Percentiles rank a stretch among this genome's conserved stretches.
phyloP scores from a whole-genome alignment of 192 early-diverging fungal genomes.

The Coemansia sp. region DNA sequence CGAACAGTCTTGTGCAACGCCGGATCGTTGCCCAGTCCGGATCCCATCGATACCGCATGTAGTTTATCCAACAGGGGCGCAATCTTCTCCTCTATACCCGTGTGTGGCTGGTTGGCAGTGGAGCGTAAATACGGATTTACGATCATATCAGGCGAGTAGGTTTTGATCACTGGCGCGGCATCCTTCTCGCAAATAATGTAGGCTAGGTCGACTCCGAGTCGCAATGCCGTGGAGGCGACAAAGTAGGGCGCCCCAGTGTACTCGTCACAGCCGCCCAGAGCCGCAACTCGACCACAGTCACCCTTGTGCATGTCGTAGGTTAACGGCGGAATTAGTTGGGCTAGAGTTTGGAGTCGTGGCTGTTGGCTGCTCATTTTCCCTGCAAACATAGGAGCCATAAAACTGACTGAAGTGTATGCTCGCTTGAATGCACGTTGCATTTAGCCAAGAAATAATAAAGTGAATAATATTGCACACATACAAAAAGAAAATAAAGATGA shows the following conservation, averaged over 20 bases:
- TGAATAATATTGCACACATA: neutral
- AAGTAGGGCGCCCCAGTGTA: constrained; percentile 96
- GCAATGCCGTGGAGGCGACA: constrained; percentile 39
- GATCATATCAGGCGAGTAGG: constrained; percentile 86
- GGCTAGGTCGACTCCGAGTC: constrained; percentile 80
- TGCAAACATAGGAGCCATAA: constrained; percentile 46
- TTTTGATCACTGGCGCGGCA: constrained; percentile 79
- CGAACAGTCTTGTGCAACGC: constrained; percentile 67
- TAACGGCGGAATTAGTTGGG: constrained; percentile 50
- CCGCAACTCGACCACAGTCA: constrained; percentile 46
- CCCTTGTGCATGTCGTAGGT: constrained; percentile 48
- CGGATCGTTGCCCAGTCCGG: constrained; percentile 83
- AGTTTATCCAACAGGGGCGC: constrained; percentile 63
- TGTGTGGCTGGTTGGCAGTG: constrained; percentile 22
- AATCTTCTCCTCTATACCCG: constrained; percentile 55
- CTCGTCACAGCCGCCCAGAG: constrained; percentile 52
- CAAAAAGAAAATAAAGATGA: neutral
- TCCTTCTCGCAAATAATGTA: constrained; percentile 85
- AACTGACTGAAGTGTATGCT: constrained; percentile 43
- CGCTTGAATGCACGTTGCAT: constrained; percentile 33
- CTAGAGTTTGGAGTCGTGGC: constrained; percentile 47
- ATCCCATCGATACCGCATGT: constrained; percentile 89
- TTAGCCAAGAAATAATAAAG: constrained; percentile 3
- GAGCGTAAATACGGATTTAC: constrained; percentile 85
- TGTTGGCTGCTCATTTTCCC: constrained; percentile 49